phyloP scores from a whole-genome alignment of 441 rosid species.

The Capsella rubella region DNA sequence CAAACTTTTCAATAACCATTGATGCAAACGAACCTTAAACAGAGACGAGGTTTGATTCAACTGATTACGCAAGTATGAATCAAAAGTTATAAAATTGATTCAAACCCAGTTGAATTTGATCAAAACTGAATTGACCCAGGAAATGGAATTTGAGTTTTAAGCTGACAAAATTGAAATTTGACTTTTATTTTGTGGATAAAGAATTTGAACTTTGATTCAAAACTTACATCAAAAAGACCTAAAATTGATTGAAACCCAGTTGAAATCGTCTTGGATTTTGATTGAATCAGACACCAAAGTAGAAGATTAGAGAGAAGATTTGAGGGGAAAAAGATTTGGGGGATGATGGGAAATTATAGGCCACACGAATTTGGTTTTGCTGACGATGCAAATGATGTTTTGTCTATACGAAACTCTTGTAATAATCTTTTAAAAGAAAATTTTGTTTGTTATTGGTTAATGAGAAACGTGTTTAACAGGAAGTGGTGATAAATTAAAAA shows the following conservation, averaged over 20 bases:
- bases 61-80: not conserved
- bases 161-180: not conserved
- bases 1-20: not conserved
- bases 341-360: conserved; percentile 24
- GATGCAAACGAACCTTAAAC: not conserved
- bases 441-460: conserved; percentile 27
- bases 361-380: conserved; percentile 25
- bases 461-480: not conserved
- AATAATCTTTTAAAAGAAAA: not conserved
- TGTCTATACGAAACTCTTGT: conserved; percentile 16
- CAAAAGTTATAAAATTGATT: not conserved
- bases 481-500: not conserved
- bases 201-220: not conserved
- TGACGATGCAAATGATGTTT: conserved; percentile 11
- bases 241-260: not conserved
- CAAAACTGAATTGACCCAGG: not conserved
- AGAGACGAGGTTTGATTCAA: not conserved
- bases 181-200: not conserved
- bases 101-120: conserved; percentile 23
- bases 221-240: conserved; percentile 4
- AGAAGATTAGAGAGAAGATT: conserved; percentile 3
- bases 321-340: not conserved
- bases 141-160: not conserved
- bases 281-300: not conserved
- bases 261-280: not conserved